Base-by-base conservation (phyloP, 306 rosid species). In the Acacia crassicarpa region DNA sequence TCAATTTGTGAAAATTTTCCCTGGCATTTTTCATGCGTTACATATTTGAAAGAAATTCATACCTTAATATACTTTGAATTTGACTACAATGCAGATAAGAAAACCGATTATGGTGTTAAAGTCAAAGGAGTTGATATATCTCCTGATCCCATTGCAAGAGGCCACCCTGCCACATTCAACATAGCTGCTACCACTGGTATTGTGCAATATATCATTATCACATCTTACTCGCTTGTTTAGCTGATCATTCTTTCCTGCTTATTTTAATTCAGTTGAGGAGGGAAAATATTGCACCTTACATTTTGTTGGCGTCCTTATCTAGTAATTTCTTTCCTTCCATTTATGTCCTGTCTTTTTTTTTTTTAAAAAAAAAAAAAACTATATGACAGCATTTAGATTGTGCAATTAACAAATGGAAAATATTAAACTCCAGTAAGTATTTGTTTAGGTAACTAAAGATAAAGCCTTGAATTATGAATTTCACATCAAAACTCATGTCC, bases 161-260 rank as follows among this genome's bases (percentile, higher is more conserved):
- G 99, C 83, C 83, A 88, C 58, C 88, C 93, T 27, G 95, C 97
- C 49, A 89, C 89, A 79, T 93, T 95, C 88, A 89, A 85, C 86
- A 91, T 93, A 81, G 78, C 94, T 84, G 97, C 98, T 54, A 69
- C 85, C 59, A 85, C 98, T 83, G 94, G 99, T 93, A 83, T 85
- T 41, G 2, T 49, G 23, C 53, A 25, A 15, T 27, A 25, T 46
- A 25, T 6, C 17, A 72, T 46, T 30, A 35, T 67, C 49, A 65
- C 49, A 54, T 53, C 40, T 19, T 76, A 41, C 61, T 71, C 73
- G 22, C 74, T 8, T 61, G 23, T 58, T 67, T 73, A 58, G 23
- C 23, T 56, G 38, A n/a, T 56, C 17, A 9, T 40, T 77, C 35
- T 35, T 81, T 75, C 72, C 63, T 61, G 33, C 23, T 41, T 72